phyloP scores from a whole-genome alignment of 768 basidiomycete species.

The Xerocomellus dryophilus region DNA sequence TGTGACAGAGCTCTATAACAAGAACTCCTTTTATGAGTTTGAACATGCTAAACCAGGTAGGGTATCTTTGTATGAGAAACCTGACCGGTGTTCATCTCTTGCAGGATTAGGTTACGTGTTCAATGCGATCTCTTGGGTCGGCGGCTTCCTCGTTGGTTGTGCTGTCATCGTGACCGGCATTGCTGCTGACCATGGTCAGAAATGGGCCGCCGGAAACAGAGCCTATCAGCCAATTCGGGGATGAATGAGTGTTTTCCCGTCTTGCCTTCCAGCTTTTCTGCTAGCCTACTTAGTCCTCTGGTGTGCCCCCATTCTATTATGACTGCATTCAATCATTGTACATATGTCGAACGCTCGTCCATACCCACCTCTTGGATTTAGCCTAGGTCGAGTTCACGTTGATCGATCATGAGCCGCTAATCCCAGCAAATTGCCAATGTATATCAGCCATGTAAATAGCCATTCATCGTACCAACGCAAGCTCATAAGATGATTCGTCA shows the following conservation, averaged over 20 bases:
- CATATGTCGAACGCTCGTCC: neutral
- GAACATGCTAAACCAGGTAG: conserved; percentile 59
- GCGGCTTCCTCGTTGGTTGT: conserved; percentile 47
- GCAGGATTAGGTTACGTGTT: conserved; percentile 60
- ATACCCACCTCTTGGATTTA: conserved; percentile 11
- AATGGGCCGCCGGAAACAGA: conserved; percentile 77
- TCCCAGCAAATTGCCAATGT: neutral
- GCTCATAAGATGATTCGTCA: conserved; percentile 5
- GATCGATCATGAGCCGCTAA: neutral
- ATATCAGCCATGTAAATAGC: too few relatives aligned
- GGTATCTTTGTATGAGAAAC: conserved; percentile 13
- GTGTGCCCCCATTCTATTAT: neutral
- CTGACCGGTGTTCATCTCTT: neutral
- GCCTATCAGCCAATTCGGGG: conserved; percentile 46
- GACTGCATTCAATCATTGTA: neutral
- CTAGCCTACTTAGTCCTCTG: neutral
- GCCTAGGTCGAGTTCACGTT: neutral
- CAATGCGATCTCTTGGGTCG: conserved; percentile 60
- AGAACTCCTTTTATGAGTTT: conserved; percentile 46
- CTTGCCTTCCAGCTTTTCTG: neutral
- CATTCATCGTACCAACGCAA: neutral
- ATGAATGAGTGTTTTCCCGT: conserved; percentile 4
- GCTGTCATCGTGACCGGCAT: conserved; percentile 63
- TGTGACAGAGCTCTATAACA: conserved; percentile 58
- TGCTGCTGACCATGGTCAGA: conserved; percentile 44